Percentiles rank a stretch among this genome's conserved stretches.
Evolutionary conservation across 352 stramenopile species (phyloP).

Genomic region (Pythium oligandrum): DNA sequence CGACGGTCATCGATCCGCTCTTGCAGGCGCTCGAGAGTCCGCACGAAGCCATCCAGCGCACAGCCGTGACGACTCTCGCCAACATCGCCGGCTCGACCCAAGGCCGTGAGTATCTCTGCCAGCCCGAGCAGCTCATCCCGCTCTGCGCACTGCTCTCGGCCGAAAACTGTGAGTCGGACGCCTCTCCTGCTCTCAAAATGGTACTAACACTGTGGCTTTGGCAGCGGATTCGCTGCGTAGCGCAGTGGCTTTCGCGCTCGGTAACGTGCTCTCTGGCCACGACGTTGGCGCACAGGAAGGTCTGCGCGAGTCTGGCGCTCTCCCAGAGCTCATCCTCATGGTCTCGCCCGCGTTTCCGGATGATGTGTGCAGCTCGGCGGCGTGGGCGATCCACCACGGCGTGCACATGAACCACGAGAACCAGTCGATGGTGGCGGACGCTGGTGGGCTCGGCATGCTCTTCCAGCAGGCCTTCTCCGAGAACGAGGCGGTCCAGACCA

Average conservation of each 20-base stretch:
- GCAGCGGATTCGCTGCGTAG: conserved; percentile 49
- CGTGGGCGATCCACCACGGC: conserved; percentile 71
- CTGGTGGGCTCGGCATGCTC: conserved; percentile 54
- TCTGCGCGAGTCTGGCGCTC: conserved; percentile 46
- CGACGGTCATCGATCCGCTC: conserved; percentile 32
- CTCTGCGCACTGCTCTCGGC: conserved; percentile 43
- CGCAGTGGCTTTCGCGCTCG: conserved; percentile 53
- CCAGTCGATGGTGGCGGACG: conserved; percentile 52
- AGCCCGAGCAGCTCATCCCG: conserved; percentile 36
- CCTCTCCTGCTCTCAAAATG: neutral
- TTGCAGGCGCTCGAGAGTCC: conserved; percentile 41
- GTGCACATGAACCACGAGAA: conserved; percentile 59
- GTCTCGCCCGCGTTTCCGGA: conserved; percentile 58
- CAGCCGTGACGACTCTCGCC: conserved; percentile 42
- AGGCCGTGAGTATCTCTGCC: conserved; percentile 40
- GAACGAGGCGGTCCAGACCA: conserved; percentile 57
- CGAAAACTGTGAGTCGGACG: conserved; percentile 29
- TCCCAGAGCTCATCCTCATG: conserved; percentile 56
- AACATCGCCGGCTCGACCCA: conserved; percentile 39
- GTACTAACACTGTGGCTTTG: conserved; percentile 9
- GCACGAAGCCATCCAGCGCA: conserved; percentile 59
- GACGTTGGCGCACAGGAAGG: conserved; percentile 56
- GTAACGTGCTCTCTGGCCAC: conserved; percentile 56
- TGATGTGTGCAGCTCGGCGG: conserved; percentile 63
- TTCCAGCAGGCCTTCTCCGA: conserved; percentile 33